Evolutionary conservation across 331 rosid species (phyloP), one percentile per base, ranked within the genome.

Genomic region (Prunus yedoensis): DNA sequence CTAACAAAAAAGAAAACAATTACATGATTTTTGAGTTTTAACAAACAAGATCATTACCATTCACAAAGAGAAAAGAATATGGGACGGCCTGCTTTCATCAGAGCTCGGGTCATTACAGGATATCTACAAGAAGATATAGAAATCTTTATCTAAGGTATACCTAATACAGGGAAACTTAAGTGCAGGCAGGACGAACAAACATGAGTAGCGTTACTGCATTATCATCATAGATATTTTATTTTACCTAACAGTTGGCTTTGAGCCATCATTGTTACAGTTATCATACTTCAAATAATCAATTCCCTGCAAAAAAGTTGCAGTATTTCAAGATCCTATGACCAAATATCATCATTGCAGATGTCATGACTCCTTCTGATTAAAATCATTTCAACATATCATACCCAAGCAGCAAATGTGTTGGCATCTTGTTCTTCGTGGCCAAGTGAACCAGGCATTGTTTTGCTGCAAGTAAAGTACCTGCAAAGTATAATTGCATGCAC

Each of bases 221-320:
- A 65, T 8, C 58, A 21, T n/a, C 21, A 23, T 9, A 54, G 68
- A 56, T 20, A 17, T 61, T 52, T 50, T 69, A 50, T 43, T 61
- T 51, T 85, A 91, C 97, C 97, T 88, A 0, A 23, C 81, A 30
- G 92, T 87, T n/a, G 98, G 98, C 61, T 81, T 91, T 75, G 88
- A 71, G 68, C 83, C 96, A 66, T 71, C 92, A 79, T 85, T 88
- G 67, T 80, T 23, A 80, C 97, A 94, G 71, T 94, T 94, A 76
- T 94, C 97, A 83, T 94, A 91, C 88, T 94, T 94, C 97, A 94
- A 87, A 78, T 94, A 94, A 83, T 91, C 97, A 71, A 94, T 85
- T 70, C 93, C 98, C 98, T 94, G 83, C 61, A n/a, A 68, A 81
- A 53, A 69, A 76, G 78, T 75, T 38, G 62, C 38, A 62, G 15